phyloP scores from a whole-genome alignment of 78 protist species.

The Pelomyxa schiedti region DNA sequence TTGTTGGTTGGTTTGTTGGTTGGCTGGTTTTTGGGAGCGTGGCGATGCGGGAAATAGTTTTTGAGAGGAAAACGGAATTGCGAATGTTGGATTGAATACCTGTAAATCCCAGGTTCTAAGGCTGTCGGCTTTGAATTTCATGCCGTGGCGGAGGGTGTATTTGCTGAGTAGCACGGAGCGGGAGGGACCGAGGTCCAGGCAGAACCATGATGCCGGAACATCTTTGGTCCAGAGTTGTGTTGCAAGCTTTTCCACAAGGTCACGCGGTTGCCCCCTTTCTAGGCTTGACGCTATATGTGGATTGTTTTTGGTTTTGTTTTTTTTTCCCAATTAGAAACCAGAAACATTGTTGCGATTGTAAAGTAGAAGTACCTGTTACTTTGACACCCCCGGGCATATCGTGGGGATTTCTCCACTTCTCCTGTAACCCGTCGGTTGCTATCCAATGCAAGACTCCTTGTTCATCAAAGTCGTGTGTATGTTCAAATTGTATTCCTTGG shows the following conservation, averaged over 20 bases:
- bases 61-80: no score
- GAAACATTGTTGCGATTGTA: neutral
- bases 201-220: conserved; percentile 66
- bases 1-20: neutral
- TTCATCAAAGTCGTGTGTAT: conserved; percentile 35
- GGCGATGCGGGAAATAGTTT: neutral
- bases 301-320: no score
- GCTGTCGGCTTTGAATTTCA: conserved; percentile 51
- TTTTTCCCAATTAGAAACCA: neutral
- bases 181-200: conserved; percentile 48
- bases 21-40: neutral
- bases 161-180: conserved; percentile 30
- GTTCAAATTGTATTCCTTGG: conserved; percentile 30
- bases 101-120: conserved; percentile 68
- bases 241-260: conserved; percentile 20
- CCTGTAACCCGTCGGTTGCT: conserved; percentile 19
- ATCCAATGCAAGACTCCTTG: conserved; percentile 39
- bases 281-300: conserved; percentile 16
- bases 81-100: conserved; percentile 2
- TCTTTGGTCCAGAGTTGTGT: conserved; percentile 64
- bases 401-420: conserved; percentile 25
- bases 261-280: conserved; percentile 20
- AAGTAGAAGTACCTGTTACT: neutral
- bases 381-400: conserved; percentile 12
- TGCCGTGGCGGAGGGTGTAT: conserved; percentile 65